Conservation (phyloP, 2,329 filamentous ascomycete genomes). For the Fusarium zealandicum region DNA sequence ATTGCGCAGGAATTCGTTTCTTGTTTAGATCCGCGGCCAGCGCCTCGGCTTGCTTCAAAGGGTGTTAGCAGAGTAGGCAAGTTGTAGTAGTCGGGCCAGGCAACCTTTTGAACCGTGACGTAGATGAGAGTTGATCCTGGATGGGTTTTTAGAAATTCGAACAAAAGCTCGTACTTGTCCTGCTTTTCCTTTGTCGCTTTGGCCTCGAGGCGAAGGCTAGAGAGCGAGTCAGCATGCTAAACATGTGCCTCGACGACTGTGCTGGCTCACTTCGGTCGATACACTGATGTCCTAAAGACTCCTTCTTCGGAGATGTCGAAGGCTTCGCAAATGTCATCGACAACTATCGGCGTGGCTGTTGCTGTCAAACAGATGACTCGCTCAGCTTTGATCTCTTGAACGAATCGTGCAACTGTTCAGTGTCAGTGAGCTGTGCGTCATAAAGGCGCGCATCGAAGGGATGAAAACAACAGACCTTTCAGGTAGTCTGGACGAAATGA, state of each 20-base stretch:
- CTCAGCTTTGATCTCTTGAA: slow-evolving; percentile 62
- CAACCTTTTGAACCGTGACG: slow-evolving; percentile 61
- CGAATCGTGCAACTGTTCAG: slow-evolving; percentile 59
- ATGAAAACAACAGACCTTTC: slow-evolving; percentile 47
- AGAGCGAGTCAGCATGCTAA: not conserved
- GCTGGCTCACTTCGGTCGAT: slow-evolving; percentile 57
- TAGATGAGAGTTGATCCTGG: slow-evolving; percentile 67
- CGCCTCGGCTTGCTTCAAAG: slow-evolving; percentile 51
- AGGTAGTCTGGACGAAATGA: slow-evolving; percentile 60
- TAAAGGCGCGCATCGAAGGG: not conserved
- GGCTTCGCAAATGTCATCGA: slow-evolving; percentile 59
- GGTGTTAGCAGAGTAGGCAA: slow-evolving; percentile 6
- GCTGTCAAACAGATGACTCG: slow-evolving; percentile 67
- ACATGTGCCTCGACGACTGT: rapidly evolving
- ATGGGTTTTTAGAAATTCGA: slow-evolving; percentile 57
- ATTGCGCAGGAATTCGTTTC: slow-evolving; percentile 51
- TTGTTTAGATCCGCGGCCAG: slow-evolving; percentile 49
- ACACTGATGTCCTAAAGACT: slow-evolving; percentile 66
- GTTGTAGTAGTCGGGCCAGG: not conserved
- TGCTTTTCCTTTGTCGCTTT: slow-evolving; percentile 51
- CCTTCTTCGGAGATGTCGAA: slow-evolving; percentile 57
- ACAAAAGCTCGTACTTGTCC: slow-evolving; percentile 55
- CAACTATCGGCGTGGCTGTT: slow-evolving; percentile 64
- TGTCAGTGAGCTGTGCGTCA: not conserved
- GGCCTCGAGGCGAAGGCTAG: slow-evolving; percentile 60